Evolutionary conservation across 257 asterid species (phyloP).

Genomic region (Ocimum tenuiflorum): DNA sequence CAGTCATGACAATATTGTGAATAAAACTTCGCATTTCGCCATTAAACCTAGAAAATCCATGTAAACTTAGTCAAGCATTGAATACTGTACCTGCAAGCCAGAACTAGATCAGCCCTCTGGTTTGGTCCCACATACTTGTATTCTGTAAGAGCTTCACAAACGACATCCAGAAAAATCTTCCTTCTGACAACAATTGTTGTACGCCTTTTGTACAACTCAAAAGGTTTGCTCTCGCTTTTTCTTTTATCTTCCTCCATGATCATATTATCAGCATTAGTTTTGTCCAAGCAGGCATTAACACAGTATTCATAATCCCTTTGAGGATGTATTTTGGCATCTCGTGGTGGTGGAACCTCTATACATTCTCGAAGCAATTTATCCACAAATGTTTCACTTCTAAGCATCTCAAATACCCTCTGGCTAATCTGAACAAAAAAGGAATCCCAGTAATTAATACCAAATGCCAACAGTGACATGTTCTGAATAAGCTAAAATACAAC

Average conservation of each 20-base stretch:
- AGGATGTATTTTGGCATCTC: constrained; percentile 38
- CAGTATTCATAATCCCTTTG: constrained; percentile 32
- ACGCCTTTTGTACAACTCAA: constrained; percentile 86
- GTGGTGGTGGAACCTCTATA: constrained; percentile 24
- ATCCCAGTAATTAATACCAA: constrained; percentile 11
- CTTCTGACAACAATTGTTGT: constrained; percentile 70
- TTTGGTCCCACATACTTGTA: constrained; percentile 93
- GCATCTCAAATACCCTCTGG: constrained; percentile 68
- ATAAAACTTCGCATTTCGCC: background rate
- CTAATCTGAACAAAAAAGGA: constrained; percentile 51
- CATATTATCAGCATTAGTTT: constrained; percentile 19
- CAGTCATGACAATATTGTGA: background rate
- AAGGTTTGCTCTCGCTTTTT: constrained; percentile 47
- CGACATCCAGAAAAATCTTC: constrained; percentile 61
- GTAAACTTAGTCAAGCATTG: background rate
- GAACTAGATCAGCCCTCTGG: constrained; percentile 83
- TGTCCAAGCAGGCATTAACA: constrained; percentile 30
- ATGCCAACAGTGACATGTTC: background rate
- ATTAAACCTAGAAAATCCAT: constrained; percentile 6
- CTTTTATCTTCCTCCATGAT: constrained; percentile 31
- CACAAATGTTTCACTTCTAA: constrained; percentile 42
- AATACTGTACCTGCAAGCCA: constrained; percentile 86
- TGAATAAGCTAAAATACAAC: background rate
- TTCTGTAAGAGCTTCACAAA: constrained; percentile 79
- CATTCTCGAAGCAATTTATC: constrained; percentile 43